Evolutionary conservation across 2,329 filamentous ascomycete genomes (phyloP).

Genomic region (Xylariomycetidae sp.): DNA sequence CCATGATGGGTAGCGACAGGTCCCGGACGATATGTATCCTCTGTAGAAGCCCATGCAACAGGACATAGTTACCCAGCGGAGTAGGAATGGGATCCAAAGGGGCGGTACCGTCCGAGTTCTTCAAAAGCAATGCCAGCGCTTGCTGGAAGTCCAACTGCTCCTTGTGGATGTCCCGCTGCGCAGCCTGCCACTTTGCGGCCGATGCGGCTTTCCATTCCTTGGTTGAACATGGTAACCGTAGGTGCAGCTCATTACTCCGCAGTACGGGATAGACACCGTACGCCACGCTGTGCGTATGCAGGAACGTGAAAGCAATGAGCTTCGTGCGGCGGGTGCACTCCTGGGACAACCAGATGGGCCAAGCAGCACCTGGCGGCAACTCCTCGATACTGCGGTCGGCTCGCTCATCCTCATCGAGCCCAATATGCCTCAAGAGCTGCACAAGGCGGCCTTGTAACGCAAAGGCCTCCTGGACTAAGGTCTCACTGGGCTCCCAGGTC

Average conservation of each 20-base stretch:
- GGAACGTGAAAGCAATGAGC: constrained; percentile 1
- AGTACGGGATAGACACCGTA: constrained; percentile 1
- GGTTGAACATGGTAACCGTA: background rate
- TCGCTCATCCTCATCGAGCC: constrained; percentile 1
- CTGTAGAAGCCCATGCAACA: background rate
- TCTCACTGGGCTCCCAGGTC: constrained; percentile 1
- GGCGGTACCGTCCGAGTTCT: constrained; percentile 1
- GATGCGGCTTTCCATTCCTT: constrained; percentile 2
- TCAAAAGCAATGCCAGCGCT: background rate
- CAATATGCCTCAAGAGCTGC: background rate
- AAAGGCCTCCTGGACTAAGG: background rate
- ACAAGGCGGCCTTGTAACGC: background rate
- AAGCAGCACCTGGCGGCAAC: background rate
- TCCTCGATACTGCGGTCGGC: background rate
- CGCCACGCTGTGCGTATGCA: constrained; percentile 1
- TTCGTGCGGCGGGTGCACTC: background rate
- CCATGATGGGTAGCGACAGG: constrained; percentile 1
- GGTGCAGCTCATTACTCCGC: constrained; percentile 1
- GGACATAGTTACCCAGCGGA: constrained; percentile 1
- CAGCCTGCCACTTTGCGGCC: background rate
- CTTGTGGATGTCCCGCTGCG: background rate
- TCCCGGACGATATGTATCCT: constrained; percentile 1
- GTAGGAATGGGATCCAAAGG: background rate
- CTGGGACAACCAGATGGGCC: background rate
- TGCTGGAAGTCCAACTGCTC: constrained; percentile 2